Conservation (phyloP, 2,329 filamentous ascomycete genomes). For the Fusarium azukiicola region DNA sequence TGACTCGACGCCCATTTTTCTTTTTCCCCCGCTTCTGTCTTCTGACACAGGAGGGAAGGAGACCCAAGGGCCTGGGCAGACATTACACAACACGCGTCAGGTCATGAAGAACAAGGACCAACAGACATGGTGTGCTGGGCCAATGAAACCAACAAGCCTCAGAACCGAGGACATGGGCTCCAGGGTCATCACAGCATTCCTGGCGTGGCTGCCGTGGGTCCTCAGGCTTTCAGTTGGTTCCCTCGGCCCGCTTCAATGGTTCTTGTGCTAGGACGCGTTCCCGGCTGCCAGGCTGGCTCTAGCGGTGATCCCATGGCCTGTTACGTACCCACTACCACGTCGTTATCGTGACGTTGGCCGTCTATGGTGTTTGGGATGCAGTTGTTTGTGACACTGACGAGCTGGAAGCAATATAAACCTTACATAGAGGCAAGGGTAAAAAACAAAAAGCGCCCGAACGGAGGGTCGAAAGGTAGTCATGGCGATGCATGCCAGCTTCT, state of each 20-base stretch:
- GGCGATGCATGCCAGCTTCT: too few relatives aligned
- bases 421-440: too few relatives aligned
- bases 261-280: slow-evolving; percentile 1
- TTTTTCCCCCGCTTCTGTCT: slow-evolving; percentile 13
- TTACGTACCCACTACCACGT: not conserved
- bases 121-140: not conserved
- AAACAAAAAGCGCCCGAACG: too few relatives aligned
- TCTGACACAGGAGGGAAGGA: slow-evolving; percentile 1
- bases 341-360: not conserved
- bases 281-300: not conserved
- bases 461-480: too few relatives aligned
- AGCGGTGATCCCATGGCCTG: not conserved
- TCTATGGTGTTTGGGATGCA: too few relatives aligned
- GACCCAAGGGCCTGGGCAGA: not conserved
- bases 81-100: slow-evolving; percentile 8
- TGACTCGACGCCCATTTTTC: not conserved
- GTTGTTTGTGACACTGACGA: too few relatives aligned
- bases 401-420: too few relatives aligned
- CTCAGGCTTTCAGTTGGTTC: slow-evolving; percentile 1
- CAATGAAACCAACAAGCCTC: not conserved
- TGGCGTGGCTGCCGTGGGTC: not conserved
- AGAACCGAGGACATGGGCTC: slow-evolving; percentile 9
- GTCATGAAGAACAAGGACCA: slow-evolving; percentile 14
- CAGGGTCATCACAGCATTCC: slow-evolving; percentile 1
- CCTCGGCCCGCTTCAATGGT: slow-evolving; percentile 6